A percentile compares a stretch with the other conserved stretches of the same genome.
Conservation (phyloP, 2,329 filamentous ascomycete species). For the Aspergillus neotritici region DNA sequence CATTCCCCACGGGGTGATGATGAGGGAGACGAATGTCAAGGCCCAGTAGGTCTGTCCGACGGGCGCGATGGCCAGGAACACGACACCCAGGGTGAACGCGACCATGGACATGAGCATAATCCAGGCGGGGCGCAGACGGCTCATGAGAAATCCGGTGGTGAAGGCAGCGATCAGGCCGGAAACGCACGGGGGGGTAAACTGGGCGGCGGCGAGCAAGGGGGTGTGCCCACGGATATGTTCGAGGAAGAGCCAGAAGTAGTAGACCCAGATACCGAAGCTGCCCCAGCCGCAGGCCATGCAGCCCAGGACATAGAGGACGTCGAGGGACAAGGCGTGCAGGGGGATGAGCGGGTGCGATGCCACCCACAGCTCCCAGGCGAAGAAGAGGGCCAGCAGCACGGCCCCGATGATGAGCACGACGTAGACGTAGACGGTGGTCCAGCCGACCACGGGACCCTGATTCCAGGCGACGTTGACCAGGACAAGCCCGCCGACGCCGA, state of each 20-base stretch:
- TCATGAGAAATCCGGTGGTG: constrained; percentile 22
- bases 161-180: constrained; percentile 29
- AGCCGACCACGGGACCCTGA: constrained; percentile 56
- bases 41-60: constrained; percentile 58
- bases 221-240: constrained; percentile 20
- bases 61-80: constrained; percentile 44
- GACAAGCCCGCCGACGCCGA: constrained; percentile 52
- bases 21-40: constrained; percentile 54
- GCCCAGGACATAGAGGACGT: constrained; percentile 31
- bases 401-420: constrained; percentile 54
- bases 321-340: constrained; percentile 33
- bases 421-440: constrained; percentile 53
- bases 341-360: constrained; percentile 54
- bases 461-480: constrained; percentile 65
- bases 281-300: constrained; percentile 40
- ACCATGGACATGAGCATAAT: constrained; percentile 26
- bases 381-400: constrained; percentile 51
- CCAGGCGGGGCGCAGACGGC: constrained; percentile 16
- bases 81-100: constrained; percentile 39
- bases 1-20: constrained; percentile 59
- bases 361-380: constrained; percentile 45
- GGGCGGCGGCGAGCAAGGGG: constrained; percentile 26
- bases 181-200: constrained; percentile 26
- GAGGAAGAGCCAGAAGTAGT: constrained; percentile 34
- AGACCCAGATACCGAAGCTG: constrained; percentile 39